phyloP scores from a whole-genome alignment of 768 basidiomycete genomes.

The Infundibulicybe gibba region DNA sequence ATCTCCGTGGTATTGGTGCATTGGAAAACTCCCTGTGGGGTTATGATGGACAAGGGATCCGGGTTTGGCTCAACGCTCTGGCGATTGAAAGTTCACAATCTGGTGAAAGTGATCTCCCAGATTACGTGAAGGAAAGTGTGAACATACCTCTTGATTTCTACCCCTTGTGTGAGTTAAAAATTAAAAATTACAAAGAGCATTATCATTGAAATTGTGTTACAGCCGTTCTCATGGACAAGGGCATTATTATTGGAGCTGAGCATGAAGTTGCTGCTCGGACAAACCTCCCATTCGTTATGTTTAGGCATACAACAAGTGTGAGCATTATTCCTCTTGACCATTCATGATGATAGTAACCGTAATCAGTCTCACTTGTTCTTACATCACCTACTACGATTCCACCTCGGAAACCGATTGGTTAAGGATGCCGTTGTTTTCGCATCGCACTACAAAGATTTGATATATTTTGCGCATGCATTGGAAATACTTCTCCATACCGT shows the following conservation, averaged over 20 bases:
- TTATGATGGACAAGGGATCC: constrained; percentile 85
- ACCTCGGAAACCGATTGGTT: constrained; percentile 61
- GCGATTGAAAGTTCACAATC: constrained; percentile 68
- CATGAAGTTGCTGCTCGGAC: constrained; percentile 75
- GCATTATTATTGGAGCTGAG: constrained; percentile 95
- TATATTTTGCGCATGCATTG: constrained; percentile 91
- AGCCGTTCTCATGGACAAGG: constrained; percentile 99
- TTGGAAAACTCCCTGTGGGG: constrained; percentile 98
- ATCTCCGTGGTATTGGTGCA: constrained; percentile 87
- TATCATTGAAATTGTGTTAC: constrained; percentile 7
- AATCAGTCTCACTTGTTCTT: constrained; percentile 88
- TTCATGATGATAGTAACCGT: background rate
- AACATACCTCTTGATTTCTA: constrained; percentile 93
- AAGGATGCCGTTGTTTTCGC: constrained; percentile 85
- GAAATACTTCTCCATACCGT: constrained; percentile 94
- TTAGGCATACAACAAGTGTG: constrained; percentile 88
- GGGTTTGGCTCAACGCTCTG: constrained; percentile 95
- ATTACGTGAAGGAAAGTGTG: constrained; percentile 87
- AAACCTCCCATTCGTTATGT: constrained; percentile 85
- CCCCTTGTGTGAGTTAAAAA: constrained; percentile 72
- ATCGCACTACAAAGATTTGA: constrained; percentile 78
- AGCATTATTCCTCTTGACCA: constrained; percentile 24
- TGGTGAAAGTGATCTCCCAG: constrained; percentile 27
- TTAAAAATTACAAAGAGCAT: too few species aligned
- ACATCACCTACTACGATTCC: constrained; percentile 84